These are phyloP conservation scores for Lenzites betulinus DNA, from an alignment of 768 basidiomycete species.

Conservation along the genomic window DNA sequence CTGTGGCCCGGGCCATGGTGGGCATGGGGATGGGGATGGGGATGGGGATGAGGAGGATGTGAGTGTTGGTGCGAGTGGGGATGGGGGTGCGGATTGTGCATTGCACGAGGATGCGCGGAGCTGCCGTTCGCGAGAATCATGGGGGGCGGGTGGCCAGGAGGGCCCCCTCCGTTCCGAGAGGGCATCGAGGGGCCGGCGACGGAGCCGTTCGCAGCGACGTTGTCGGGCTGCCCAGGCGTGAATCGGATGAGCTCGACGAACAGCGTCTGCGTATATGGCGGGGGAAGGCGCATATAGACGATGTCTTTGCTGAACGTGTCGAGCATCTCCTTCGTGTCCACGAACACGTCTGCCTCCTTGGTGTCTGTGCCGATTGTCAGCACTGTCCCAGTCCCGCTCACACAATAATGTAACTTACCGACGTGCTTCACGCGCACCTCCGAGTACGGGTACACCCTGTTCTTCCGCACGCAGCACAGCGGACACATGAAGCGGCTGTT, in stretches of 20 bases:
- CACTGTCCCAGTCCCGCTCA: neutral
- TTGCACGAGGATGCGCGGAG: conserved; percentile 14
- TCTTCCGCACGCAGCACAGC: conserved; percentile 76
- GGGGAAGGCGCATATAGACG: conserved; percentile 65
- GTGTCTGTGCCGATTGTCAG: conserved; percentile 40
- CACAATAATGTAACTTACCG: conserved; percentile 41
- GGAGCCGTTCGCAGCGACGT: conserved; percentile 28
- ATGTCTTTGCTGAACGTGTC: conserved; percentile 73
- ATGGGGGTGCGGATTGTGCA: conserved; percentile 14
- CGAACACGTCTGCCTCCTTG: conserved; percentile 58
- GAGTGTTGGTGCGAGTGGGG: conserved; percentile 7
- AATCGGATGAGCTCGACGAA: conserved; percentile 75
- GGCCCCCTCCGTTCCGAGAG: neutral
- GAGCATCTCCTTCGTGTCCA: conserved; percentile 73
- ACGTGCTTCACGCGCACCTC: conserved; percentile 73
- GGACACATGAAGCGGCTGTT: conserved; percentile 65
- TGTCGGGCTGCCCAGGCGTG: conserved; percentile 55
- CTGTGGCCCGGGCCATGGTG: conserved; percentile 44
- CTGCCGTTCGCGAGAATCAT: conserved; percentile 15
- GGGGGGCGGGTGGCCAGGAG: neutral
- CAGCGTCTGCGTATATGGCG: conserved; percentile 64
- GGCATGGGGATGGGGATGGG: conserved; percentile 19
- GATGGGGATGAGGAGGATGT: conserved; percentile 9
- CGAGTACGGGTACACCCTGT: conserved; percentile 67
- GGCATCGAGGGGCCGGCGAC: conserved; percentile 22